These are phyloP conservation scores for Cryptosporidium tyzzeri DNA, from an alignment of 169 alveolate genomes.

Conservation along the genomic window DNA sequence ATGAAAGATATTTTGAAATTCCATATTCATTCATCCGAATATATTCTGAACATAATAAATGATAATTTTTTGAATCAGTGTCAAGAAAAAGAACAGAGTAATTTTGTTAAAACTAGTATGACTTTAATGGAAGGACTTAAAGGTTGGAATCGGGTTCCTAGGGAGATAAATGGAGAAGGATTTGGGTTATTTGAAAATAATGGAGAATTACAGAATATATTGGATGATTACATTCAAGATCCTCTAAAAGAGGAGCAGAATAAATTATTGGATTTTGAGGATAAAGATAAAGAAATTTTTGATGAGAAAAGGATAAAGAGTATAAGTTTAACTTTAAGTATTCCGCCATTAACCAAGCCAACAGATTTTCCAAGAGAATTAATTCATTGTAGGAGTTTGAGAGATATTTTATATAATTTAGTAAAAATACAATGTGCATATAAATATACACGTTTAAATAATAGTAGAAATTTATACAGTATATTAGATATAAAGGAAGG, in stretches of 20 bases:
- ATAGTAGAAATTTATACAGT: constrained; percentile 6
- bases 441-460: constrained; percentile 15
- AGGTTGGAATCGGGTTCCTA: constrained; percentile 26
- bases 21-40: constrained; percentile 61
- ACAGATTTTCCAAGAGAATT: constrained; percentile 55
- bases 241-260: neutral
- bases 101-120: constrained; percentile 2
- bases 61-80: neutral
- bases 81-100: neutral
- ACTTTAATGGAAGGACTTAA: constrained; percentile 15
- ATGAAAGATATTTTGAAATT: constrained; percentile 48
- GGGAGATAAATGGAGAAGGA: constrained; percentile 15
- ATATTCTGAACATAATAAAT: constrained; percentile 29
- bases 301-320: neutral
- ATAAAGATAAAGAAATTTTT: neutral
- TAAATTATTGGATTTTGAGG: neutral
- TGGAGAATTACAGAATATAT: neutral
- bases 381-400: constrained; percentile 34
- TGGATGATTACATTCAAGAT: neutral
- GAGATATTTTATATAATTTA: constrained; percentile 31
- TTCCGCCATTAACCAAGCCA: constrained; percentile 58
- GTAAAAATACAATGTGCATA: constrained; percentile 16
- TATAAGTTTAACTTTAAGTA: constrained; percentile 28
- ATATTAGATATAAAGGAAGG: neutral
- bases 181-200: constrained; percentile 41